phyloP scores from a whole-genome alignment of 2,329 filamentous ascomycete genomes.

The Dothiorella sarmentorum region DNA sequence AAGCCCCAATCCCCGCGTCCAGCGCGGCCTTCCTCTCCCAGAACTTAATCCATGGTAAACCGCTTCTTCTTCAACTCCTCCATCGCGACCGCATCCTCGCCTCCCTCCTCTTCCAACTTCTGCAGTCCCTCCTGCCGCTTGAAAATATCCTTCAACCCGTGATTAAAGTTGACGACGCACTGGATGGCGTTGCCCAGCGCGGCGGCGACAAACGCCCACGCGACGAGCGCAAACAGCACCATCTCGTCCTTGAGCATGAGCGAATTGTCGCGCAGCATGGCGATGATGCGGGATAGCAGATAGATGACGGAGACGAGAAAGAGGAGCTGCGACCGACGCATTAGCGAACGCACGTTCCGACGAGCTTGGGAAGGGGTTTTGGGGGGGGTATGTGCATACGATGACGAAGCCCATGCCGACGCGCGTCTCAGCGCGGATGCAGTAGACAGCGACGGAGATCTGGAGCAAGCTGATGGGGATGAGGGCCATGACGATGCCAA shows the following conservation, averaged over 20 bases:
- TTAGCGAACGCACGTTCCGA: not conserved
- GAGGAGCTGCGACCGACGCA: slow-evolving; percentile 11
- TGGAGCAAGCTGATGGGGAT: slow-evolving; percentile 24
- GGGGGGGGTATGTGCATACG: slow-evolving; percentile 19
- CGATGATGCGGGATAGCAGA: slow-evolving; percentile 23
- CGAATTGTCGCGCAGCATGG: slow-evolving; percentile 19
- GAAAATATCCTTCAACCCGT: slow-evolving; percentile 26
- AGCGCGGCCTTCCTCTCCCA: no score
- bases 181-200: slow-evolving; percentile 16
- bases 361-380: no score
- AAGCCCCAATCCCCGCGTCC: no score
- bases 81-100: no score
- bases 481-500: slow-evolving; percentile 24
- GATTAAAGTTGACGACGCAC: slow-evolving; percentile 26
- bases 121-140: not conserved
- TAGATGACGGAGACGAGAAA: slow-evolving; percentile 23
- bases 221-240: slow-evolving; percentile 23
- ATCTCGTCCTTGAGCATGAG: slow-evolving; percentile 26
- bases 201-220: slow-evolving; percentile 17
- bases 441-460: slow-evolving; percentile 19
- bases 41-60: no score
- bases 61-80: no score
- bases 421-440: slow-evolving; percentile 20
- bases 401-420: slow-evolving; percentile 21
- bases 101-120: not conserved